These are phyloP conservation scores for Rhynchospora pubera DNA, from an alignment of 176 grass and related monocot species.

Conservation along the genomic window DNA sequence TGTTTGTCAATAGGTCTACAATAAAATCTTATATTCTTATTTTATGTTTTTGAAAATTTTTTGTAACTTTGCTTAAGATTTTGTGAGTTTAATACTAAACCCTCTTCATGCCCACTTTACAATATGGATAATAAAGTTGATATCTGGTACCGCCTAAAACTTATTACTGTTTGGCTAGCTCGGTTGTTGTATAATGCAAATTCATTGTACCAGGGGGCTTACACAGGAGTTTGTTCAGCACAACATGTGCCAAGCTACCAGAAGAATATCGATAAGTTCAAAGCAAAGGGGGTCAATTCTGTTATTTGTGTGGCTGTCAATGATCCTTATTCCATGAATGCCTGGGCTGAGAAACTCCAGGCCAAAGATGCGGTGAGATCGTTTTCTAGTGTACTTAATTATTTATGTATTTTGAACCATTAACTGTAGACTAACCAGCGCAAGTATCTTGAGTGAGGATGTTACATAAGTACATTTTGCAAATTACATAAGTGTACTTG, in stretches of 20 bases:
- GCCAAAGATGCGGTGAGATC: conserved; percentile 62
- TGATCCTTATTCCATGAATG: conserved; percentile 85
- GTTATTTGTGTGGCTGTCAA: conserved; percentile 93
- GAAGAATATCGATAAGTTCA: conserved; percentile 89
- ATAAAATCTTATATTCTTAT: background rate
- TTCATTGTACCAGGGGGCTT: conserved; percentile 65
- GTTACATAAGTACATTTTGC: background rate
- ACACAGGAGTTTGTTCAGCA: conserved; percentile 80
- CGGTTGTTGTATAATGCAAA: background rate
- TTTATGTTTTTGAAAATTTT: background rate
- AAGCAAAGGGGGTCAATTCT: conserved; percentile 85
- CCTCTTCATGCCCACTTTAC: background rate
- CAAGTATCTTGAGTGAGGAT: background rate
- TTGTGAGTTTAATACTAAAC: background rate
- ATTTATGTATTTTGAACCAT: conserved; percentile 6
- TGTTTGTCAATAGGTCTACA: background rate
- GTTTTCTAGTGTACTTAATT: background rate
- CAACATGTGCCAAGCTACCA: conserved; percentile 88
- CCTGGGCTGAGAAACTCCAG: conserved; percentile 87
- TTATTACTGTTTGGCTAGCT: background rate
- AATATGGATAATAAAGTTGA: background rate
- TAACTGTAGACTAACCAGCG: background rate
- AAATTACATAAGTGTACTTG: background rate
- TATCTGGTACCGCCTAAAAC: background rate
- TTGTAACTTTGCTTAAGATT: background rate